Conservation (phyloP, 106 monocot genomes). For the Gastrodia elata region DNA sequence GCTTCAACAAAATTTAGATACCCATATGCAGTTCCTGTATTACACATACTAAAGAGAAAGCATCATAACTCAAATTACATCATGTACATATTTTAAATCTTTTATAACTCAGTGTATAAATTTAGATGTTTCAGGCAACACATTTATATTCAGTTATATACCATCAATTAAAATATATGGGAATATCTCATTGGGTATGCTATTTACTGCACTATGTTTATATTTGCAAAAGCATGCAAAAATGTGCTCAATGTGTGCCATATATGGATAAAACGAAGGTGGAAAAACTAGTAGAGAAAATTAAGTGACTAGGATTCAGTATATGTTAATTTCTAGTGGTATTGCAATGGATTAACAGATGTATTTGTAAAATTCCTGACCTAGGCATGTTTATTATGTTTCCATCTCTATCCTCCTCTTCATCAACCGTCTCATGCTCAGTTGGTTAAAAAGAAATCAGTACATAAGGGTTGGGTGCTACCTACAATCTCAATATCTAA, state of each 20-base stretch:
- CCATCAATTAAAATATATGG: background rate
- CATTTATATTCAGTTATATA: constrained; percentile 1
- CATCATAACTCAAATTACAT: background rate
- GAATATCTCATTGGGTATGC: background rate
- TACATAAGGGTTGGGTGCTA: too few relatives aligned
- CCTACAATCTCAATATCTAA: too few relatives aligned
- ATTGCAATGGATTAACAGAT: background rate
- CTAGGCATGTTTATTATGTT: too few relatives aligned
- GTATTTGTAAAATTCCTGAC: too few relatives aligned
- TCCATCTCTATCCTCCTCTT: too few relatives aligned
- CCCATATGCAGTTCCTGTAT: background rate
- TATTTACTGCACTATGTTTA: background rate
- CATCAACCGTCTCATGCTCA: too few relatives aligned
- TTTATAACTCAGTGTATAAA: background rate
- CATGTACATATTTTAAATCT: background rate
- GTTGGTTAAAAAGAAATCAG: too few relatives aligned
- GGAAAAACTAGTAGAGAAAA: too few relatives aligned
- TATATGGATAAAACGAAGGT: background rate
- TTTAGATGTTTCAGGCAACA: background rate
- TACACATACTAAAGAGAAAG: background rate
- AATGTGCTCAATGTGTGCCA: background rate
- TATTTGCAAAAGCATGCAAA: background rate
- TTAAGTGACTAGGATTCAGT: too few relatives aligned
- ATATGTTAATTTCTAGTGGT: background rate
- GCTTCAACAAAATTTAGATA: background rate